Evolutionary conservation across 768 basidiomycete genomes (phyloP), one percentile per base, ranked within the genome.

Genomic region (Cystobasidium onofrii): DNA sequence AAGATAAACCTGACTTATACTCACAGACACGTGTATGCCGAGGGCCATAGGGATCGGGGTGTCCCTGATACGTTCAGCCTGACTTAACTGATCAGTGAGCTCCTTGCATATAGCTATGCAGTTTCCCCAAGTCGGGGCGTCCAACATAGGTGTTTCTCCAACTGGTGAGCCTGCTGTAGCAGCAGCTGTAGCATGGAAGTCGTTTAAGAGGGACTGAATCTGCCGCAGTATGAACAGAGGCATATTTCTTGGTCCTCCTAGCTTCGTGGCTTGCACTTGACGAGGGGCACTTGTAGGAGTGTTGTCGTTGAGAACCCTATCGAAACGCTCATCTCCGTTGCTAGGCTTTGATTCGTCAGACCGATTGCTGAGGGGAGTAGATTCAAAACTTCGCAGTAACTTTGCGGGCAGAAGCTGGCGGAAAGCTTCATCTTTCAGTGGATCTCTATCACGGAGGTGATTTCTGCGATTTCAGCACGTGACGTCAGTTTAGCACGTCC

Each of bases 11-110:
- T 9, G 25, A 23, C 12, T 60, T n/a, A 9, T 7, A 20, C 44
- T 23, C 27, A 46, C 46, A 6, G 31, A 69, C 12, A 64, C 50
- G 34, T 55, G 50, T 2, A 74, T 74, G 6, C 64, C 63, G 12
- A 74, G 33, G 7, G 65, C 73, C 39, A 73, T 39, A 1, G 73
- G 73, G 31, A 74, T 74, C 3, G 73, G 73, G 43, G 73, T 74
- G 65, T 74, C 73, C 39, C 65, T 44, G 39, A 74, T 74, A 6
- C 73, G 41, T 52, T 74, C 73, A 55, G 64, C 63, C 27, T 65
- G 64, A 17, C 43, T 44, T 17, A 64, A 25, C 25, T 66, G 50
- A 64, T 74, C 73, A n/a, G 73, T 74, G 36, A 66, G 44, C 54
- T 74, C 73, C 73, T 74, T 74, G 64, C 70, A 41, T 25, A 64